Conservation (phyloP, 2,329 filamentous ascomycete genomes). For the Aureobasidium sp. region DNA sequence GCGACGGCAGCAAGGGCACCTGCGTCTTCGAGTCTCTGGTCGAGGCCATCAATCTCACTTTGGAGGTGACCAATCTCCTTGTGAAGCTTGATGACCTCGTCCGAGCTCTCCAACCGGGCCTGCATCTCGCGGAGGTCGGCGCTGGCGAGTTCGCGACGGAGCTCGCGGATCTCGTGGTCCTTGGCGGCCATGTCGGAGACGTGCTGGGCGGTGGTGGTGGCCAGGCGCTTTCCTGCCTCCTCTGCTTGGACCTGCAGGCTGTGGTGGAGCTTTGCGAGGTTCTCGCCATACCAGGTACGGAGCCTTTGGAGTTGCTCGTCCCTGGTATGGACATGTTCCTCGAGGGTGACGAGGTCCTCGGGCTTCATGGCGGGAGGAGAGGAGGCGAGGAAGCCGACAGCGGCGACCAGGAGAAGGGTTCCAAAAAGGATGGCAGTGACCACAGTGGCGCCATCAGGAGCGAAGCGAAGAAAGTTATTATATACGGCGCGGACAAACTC, state of each 20-base stretch:
- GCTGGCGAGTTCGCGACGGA: neutral
- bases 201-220: neutral
- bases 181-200: neutral
- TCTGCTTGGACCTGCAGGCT: neutral
- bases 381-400: neutral
- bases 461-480: neutral
- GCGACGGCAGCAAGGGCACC: neutral
- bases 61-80: neutral
- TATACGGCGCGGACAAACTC: neutral
- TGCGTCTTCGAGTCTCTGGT: neutral
- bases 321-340: neutral
- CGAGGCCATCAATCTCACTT: neutral
- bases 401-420: neutral
- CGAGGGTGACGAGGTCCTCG: neutral
- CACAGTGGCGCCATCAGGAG: neutral
- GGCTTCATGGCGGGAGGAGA: neutral
- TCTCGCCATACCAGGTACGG: neutral
- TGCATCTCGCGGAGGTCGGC: neutral
- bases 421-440: neutral
- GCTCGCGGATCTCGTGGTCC: neutral
- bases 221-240: neutral
- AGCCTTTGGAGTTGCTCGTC: neutral
- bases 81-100: neutral
- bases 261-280: neutral
- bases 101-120: neutral